phyloP scores from a whole-genome alignment of 2,329 filamentous ascomycete species.

The Fusarium sp. region DNA sequence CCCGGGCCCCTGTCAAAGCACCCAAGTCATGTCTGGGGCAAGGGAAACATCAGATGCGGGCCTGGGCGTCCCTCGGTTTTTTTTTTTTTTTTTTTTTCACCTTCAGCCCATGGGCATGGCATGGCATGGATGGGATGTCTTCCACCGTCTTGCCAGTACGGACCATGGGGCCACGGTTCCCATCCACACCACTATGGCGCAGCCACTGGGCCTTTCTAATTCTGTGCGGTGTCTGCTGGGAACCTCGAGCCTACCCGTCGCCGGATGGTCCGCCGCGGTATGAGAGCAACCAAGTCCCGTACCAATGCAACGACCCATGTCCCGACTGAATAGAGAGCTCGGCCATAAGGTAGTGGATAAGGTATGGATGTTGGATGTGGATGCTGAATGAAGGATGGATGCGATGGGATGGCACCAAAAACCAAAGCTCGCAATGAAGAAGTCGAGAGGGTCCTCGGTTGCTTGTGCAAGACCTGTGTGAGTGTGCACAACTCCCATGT shows the following conservation, averaged over 20 bases:
- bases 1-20: slow-evolving; percentile 40
- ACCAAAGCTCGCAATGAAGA: slow-evolving; percentile 18
- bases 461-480: slow-evolving; percentile 35
- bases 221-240: slow-evolving; percentile 43
- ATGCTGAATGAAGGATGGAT: slow-evolving; percentile 5
- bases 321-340: slow-evolving; percentile 44
- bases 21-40: slow-evolving; percentile 44
- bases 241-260: slow-evolving; percentile 36
- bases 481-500: slow-evolving; percentile 35
- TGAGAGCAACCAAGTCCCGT: slow-evolving; percentile 36
- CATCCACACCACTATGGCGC: slow-evolving; percentile 47
- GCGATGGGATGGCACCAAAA: slow-evolving; percentile 24
- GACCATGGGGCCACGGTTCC: slow-evolving; percentile 32
- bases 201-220: slow-evolving; percentile 50
- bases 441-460: slow-evolving; percentile 26
- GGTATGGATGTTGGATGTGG: slow-evolving; percentile 37
- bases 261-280: slow-evolving; percentile 46
- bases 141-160: slow-evolving; percentile 32
- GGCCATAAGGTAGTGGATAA: slow-evolving; percentile 42
- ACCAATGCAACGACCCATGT: slow-evolving; percentile 42
- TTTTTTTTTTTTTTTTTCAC: slow-evolving; percentile 17
- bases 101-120: slow-evolving; percentile 33
- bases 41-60: slow-evolving; percentile 44
- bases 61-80: slow-evolving; percentile 29
- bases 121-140: slow-evolving; percentile 2